These are phyloP conservation scores for Aspergillus glaucus DNA, from an alignment of 2,329 filamentous ascomycete genomes.

Conservation along the genomic window DNA sequence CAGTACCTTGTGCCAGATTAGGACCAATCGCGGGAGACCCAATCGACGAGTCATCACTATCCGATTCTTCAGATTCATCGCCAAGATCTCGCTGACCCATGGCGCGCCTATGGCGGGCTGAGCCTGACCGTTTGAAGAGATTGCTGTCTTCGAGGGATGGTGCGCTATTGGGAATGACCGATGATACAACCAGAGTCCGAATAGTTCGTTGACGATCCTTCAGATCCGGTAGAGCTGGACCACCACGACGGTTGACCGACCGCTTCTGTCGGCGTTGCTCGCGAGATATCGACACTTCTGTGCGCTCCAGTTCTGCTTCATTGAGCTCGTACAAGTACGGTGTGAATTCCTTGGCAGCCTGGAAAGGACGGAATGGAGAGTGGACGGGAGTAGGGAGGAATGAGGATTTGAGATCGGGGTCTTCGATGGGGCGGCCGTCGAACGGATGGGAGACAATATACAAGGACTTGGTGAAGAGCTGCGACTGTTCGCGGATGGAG, in stretches of 20 bases:
- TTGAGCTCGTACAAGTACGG: slow-evolving; percentile 92
- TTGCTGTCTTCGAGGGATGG: slow-evolving; percentile 74
- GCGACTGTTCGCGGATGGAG: slow-evolving; percentile 91
- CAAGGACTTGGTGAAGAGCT: slow-evolving; percentile 87
- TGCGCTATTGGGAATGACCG: slow-evolving; percentile 82
- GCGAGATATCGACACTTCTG: slow-evolving; percentile 85
- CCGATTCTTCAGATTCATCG: slow-evolving; percentile 83
- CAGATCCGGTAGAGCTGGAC: slow-evolving; percentile 88
- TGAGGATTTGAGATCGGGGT: slow-evolving; percentile 76
- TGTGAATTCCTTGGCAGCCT: slow-evolving; percentile 88
- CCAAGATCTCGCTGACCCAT: slow-evolving; percentile 52
- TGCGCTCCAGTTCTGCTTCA: slow-evolving; percentile 81
- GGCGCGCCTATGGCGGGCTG: slow-evolving; percentile 53
- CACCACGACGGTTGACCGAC: slow-evolving; percentile 87
- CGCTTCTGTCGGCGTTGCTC: slow-evolving; percentile 93
- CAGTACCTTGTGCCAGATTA: slow-evolving; percentile 62
- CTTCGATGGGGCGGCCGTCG: slow-evolving; percentile 86
- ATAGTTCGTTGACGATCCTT: slow-evolving; percentile 93
- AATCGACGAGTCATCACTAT: slow-evolving; percentile 79
- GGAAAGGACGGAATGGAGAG: slow-evolving; percentile 79
- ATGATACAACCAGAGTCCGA: slow-evolving; percentile 84
- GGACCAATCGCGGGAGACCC: slow-evolving; percentile 79
- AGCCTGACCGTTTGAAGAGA: slow-evolving; percentile 72
- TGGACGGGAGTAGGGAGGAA: slow-evolving; percentile 81
- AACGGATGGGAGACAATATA: slow-evolving; percentile 93